Evolutionary conservation across 768 basidiomycete genomes (phyloP).

Genomic region (Megacollybia marginata): DNA sequence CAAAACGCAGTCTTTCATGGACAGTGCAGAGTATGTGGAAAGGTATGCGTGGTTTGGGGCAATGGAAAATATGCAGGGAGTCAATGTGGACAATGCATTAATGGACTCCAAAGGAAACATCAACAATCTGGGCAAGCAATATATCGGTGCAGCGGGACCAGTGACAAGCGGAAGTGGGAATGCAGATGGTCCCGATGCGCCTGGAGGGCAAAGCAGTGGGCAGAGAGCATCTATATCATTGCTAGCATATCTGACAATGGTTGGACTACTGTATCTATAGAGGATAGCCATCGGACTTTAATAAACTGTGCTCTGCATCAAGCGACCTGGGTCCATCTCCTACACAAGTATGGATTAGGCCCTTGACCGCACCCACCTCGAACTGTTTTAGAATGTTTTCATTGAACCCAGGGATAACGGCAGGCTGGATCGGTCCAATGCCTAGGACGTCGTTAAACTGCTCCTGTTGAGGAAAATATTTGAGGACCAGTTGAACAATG

Average conservation of each 20-base stretch:
- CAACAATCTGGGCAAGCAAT: conserved; percentile 40
- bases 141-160: conserved; percentile 23
- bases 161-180: conserved; percentile 3
- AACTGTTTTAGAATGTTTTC: conserved; percentile 66
- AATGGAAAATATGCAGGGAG: conserved; percentile 39
- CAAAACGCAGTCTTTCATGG: conserved; percentile 46
- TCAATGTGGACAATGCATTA: conserved; percentile 39
- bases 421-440: conserved; percentile 24
- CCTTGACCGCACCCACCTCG: conserved; percentile 73
- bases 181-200: conserved; percentile 5
- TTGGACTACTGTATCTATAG: neutral
- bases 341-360: conserved; percentile 86
- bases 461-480: conserved; percentile 83
- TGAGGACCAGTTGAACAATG: conserved; percentile 67
- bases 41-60: conserved; percentile 59
- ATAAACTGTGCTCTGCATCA: conserved; percentile 50
- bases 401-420: conserved; percentile 70
- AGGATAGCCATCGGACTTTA: conserved; percentile 67
- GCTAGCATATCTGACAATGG: neutral
- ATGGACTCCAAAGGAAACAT: conserved; percentile 36
- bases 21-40: conserved; percentile 43
- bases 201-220: neutral
- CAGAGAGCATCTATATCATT: neutral
- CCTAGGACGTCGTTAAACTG: conserved; percentile 74
- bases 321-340: conserved; percentile 86